Conservation (phyloP, 192 early-diverging fungal genomes). For the Podila clonocystis region DNA sequence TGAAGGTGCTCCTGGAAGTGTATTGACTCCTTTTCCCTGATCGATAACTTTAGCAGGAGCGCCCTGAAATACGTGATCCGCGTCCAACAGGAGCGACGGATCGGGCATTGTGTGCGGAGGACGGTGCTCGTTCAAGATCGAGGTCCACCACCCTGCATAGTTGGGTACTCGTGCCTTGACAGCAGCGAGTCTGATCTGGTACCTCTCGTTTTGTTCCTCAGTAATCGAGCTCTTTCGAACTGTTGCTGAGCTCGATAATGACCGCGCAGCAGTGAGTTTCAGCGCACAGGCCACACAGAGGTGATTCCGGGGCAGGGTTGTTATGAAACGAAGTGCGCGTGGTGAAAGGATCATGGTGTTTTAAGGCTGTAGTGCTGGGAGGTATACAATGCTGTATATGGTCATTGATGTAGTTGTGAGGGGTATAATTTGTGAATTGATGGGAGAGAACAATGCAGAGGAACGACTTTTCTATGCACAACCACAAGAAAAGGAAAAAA, state of each 20-base stretch:
- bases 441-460: background rate
- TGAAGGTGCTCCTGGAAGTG: background rate
- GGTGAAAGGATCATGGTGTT: too few species aligned
- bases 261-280: too few species aligned
- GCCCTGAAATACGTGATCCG: conserved; percentile 33
- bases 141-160: conserved; percentile 51
- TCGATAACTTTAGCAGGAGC: background rate
- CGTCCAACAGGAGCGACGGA: conserved; percentile 3
- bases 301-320: too few species aligned
- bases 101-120: conserved; percentile 14
- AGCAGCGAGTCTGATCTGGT: conserved; percentile 10
- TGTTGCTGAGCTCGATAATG: too few species aligned
- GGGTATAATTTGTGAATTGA: background rate
- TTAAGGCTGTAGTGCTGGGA: too few species aligned
- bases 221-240: too few species aligned
- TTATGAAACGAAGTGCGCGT: too few species aligned
- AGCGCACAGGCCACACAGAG: too few species aligned
- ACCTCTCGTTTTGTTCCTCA: background rate
- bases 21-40: conserved; percentile 14
- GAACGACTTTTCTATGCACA: background rate
- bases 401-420: too few species aligned
- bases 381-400: too few species aligned
- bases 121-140: conserved; percentile 23
- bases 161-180: conserved; percentile 21
- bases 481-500: too few species aligned